Percentiles rank a stretch among this genome's conserved stretches.
Conservation (phyloP, 2,329 filamentous ascomycete genomes). For the Fusarium oxysporum region DNA sequence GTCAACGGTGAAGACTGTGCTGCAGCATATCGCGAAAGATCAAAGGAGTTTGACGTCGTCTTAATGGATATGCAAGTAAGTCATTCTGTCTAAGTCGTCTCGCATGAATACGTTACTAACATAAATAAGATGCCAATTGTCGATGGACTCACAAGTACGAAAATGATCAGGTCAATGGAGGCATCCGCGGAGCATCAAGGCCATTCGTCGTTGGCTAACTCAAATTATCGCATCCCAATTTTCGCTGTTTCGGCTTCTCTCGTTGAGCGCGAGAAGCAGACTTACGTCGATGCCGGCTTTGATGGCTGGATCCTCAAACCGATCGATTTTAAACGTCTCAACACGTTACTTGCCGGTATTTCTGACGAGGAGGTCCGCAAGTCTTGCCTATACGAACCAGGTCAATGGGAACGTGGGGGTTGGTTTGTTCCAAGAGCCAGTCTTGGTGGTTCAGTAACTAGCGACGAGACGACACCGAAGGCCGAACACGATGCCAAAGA, state of each 20-base stretch:
- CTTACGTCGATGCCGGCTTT: slow-evolving; percentile 82
- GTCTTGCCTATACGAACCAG: slow-evolving; percentile 74
- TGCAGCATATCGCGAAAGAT: slow-evolving; percentile 72
- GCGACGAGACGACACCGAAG: slow-evolving; percentile 46
- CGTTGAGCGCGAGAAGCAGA: slow-evolving; percentile 73
- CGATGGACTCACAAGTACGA: slow-evolving; percentile 83
- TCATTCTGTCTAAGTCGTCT: slow-evolving; percentile 4
- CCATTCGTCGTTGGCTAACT: slow-evolving; percentile 68
- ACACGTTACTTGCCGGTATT: slow-evolving; percentile 76
- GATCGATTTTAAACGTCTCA: slow-evolving; percentile 82
- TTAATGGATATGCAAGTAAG: slow-evolving; percentile 94
- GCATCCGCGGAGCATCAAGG: slow-evolving; percentile 58
- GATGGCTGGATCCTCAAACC: slow-evolving; percentile 94
- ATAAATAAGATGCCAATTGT: slow-evolving; percentile 87
- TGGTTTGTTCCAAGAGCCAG: slow-evolving; percentile 69
- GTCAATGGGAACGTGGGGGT: slow-evolving; percentile 86
- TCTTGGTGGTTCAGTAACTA: slow-evolving; percentile 17
- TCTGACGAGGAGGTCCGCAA: slow-evolving; percentile 68
- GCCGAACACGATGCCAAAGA: slow-evolving; percentile 32
- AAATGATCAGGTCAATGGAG: slow-evolving; percentile 83
- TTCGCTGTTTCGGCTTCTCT: slow-evolving; percentile 90
- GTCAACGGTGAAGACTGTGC: slow-evolving; percentile 90
- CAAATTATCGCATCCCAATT: slow-evolving; percentile 78
- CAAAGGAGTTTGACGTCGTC: slow-evolving; percentile 77
- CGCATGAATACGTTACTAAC: not conserved